A percentile compares a stretch with the other conserved stretches of the same genome.
phyloP scores from a whole-genome alignment of 208 protist species.

The Wallacemonas sp. region DNA sequence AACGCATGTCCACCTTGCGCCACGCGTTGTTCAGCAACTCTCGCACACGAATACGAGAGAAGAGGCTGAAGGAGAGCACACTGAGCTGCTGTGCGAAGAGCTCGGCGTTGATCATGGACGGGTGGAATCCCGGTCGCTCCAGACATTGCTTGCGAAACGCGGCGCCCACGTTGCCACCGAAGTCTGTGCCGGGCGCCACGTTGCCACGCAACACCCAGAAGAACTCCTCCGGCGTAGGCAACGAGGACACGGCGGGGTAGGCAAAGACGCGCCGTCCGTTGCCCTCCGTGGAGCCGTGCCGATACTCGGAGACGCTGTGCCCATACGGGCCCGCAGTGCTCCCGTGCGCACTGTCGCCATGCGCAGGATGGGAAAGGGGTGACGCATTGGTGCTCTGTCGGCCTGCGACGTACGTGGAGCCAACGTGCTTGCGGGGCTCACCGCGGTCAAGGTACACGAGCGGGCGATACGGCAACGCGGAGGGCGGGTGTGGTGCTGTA shows the following conservation, averaged over 20 bases:
- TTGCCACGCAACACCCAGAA: constrained; percentile 4
- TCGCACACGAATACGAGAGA: constrained; percentile 48
- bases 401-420: constrained; percentile 8
- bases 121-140: not conserved
- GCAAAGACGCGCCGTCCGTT: too few species aligned
- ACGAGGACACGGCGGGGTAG: not conserved
- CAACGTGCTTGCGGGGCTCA: not conserved
- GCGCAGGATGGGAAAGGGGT: too few species aligned
- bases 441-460: constrained; percentile 13
- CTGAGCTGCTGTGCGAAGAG: constrained; percentile 49
- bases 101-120: constrained; percentile 25
- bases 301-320: too few species aligned
- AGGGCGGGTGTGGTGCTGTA: not conserved
- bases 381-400: not conserved
- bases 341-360: too few species aligned
- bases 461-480: not conserved
- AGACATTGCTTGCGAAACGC: not conserved
- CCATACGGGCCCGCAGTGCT: not conserved
- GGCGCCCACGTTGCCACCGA: not conserved
- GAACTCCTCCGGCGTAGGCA: constrained; percentile 6
- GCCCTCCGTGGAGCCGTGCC: too few species aligned
- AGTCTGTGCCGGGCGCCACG: not conserved
- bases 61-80: constrained; percentile 63
- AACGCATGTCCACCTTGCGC: constrained; percentile 29
- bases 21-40: constrained; percentile 75